A percentile compares a stretch with the other conserved stretches of the same genome.
Conservation (phyloP, 2,329 filamentous ascomycete species). For the Fusarium guadeloupense region DNA sequence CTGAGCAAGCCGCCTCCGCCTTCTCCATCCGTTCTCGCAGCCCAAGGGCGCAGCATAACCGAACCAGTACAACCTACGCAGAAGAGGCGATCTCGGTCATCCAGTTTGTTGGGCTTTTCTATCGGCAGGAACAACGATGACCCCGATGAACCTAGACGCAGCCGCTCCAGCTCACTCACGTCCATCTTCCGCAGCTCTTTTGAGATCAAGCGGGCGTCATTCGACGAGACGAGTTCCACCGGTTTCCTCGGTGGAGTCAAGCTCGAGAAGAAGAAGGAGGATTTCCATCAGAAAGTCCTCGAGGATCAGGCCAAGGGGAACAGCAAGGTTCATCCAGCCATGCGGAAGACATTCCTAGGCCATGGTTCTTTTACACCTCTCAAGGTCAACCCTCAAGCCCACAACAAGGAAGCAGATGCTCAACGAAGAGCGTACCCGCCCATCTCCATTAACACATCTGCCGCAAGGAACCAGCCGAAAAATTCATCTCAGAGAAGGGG, state of each 20-base stretch:
- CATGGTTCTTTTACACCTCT: slow-evolving; percentile 44
- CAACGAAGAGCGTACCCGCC: slow-evolving; percentile 49
- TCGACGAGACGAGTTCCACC: slow-evolving; percentile 45
- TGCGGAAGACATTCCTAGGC: slow-evolving; percentile 43
- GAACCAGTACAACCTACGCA: slow-evolving; percentile 21
- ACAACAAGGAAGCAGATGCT: slow-evolving; percentile 36
- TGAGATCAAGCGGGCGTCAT: slow-evolving; percentile 47
- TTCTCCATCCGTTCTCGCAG: slow-evolving; percentile 12
- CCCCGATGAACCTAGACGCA: slow-evolving; percentile 38
- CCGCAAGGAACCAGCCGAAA: slow-evolving; percentile 41
- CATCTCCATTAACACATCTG: slow-evolving; percentile 48
- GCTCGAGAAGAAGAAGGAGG: slow-evolving; percentile 51
- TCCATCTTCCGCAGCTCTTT: slow-evolving; percentile 50
- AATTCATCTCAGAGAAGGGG: slow-evolving; percentile 45
- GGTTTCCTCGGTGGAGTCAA: slow-evolving; percentile 55
- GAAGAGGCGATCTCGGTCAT: slow-evolving; percentile 41
- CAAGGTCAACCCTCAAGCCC: slow-evolving; percentile 37
- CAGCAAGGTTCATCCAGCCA: slow-evolving; percentile 48
- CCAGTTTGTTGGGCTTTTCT: slow-evolving; percentile 41
- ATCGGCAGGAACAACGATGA: slow-evolving; percentile 37
- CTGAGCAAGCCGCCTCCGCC: slow-evolving; percentile 48
- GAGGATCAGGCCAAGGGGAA: slow-evolving; percentile 41
- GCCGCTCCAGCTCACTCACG: slow-evolving; percentile 51
- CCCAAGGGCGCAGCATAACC: slow-evolving; percentile 33
- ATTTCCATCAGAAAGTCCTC: slow-evolving; percentile 44